Percentiles rank a stretch among this genome's conserved stretches.
Conservation (phyloP, 2,329 filamentous ascomycete species). For the Rutstroemia sp. region DNA sequence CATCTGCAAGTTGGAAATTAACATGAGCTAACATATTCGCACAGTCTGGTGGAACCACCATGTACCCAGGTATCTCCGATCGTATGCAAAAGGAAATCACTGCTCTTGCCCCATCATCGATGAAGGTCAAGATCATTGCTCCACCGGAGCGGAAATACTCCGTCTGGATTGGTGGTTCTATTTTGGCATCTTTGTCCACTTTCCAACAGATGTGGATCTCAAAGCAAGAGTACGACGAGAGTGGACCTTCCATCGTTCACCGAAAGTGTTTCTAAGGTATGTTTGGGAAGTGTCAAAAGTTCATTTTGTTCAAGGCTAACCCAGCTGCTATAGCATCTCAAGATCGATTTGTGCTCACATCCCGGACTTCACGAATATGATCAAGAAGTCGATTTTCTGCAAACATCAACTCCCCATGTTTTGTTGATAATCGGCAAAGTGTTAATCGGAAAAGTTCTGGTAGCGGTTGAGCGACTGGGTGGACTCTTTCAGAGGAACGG, state of each 20-base stretch:
- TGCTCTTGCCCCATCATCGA: conserved; percentile 95
- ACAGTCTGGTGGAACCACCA: conserved; percentile 99
- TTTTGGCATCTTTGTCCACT: conserved; percentile 97
- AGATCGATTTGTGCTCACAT: conserved; percentile 26
- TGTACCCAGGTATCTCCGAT: conserved; percentile 99
- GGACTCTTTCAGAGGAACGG: conserved; percentile 23
- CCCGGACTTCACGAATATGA: conserved; percentile 30
- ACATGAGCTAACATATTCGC: conserved; percentile 13
- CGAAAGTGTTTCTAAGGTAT: conserved; percentile 99
- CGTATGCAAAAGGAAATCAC: conserved; percentile 99
- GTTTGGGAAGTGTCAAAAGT: conserved; percentile 9
- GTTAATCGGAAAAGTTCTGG: conserved; percentile 31
- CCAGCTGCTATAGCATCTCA: conserved; percentile 12
- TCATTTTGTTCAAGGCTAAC: background rate
- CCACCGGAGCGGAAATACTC: conserved; percentile 99
- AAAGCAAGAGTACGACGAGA: conserved; percentile 99
- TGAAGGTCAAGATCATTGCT: conserved; percentile 99
- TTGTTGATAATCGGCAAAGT: conserved; percentile 24
- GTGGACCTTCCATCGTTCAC: conserved; percentile 97
- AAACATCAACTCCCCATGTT: conserved; percentile 23
- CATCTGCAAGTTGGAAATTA: conserved; percentile 1
- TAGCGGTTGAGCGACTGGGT: conserved; percentile 28
- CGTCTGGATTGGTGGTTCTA: conserved; percentile 99
- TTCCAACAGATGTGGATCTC: conserved; percentile 99
- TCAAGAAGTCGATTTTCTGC: conserved; percentile 27